Evolutionary conservation across 345 rosid species (phyloP).

Genomic region (Eutrema japonicum): DNA sequence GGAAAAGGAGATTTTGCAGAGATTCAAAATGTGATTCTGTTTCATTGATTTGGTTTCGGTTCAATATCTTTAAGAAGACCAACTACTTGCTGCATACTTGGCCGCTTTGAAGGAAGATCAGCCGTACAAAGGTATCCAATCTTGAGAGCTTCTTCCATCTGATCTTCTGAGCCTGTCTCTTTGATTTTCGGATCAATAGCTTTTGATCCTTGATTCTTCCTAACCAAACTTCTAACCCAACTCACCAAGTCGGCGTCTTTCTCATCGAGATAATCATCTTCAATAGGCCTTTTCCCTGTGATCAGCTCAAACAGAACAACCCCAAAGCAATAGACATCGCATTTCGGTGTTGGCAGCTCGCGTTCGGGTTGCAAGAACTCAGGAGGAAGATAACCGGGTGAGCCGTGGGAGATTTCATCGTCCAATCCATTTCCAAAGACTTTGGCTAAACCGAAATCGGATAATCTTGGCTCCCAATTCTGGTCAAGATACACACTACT

Average conservation of each 20-base stretch:
- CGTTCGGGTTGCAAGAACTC: conserved; percentile 65
- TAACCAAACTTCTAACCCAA: conserved; percentile 78
- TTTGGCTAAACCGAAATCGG: conserved; percentile 88
- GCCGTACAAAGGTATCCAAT: conserved; percentile 94
- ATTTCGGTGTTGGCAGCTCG: conserved; percentile 71
- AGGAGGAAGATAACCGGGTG: conserved; percentile 86
- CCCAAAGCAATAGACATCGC: conserved; percentile 92
- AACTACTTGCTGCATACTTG: conserved; percentile 95
- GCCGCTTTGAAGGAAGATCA: conserved; percentile 82
- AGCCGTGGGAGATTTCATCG: conserved; percentile 65
- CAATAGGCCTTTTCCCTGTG: conserved; percentile 74
- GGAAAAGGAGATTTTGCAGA: conserved; percentile 5
- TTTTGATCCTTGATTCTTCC: conserved; percentile 62
- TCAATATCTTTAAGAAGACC: conserved; percentile 95
- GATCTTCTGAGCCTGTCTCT: conserved; percentile 61
- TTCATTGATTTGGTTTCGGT: conserved; percentile 54
- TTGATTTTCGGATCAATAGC: conserved; percentile 80
- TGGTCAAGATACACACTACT: conserved; percentile 87
- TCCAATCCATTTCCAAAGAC: conserved; percentile 77
- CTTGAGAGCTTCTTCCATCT: conserved; percentile 87
- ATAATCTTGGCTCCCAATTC: conserved; percentile 82
- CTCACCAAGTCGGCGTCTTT: conserved; percentile 59
- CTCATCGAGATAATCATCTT: conserved; percentile 74
- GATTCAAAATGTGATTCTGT: conserved; percentile 23
- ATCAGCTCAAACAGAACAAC: conserved; percentile 81